A percentile compares a stretch with the other conserved stretches of the same genome.
These are phyloP conservation scores for Macrocystidia cucumis DNA, from an alignment of 1,284 basidiomycete genomes.

Conservation along the genomic window DNA sequence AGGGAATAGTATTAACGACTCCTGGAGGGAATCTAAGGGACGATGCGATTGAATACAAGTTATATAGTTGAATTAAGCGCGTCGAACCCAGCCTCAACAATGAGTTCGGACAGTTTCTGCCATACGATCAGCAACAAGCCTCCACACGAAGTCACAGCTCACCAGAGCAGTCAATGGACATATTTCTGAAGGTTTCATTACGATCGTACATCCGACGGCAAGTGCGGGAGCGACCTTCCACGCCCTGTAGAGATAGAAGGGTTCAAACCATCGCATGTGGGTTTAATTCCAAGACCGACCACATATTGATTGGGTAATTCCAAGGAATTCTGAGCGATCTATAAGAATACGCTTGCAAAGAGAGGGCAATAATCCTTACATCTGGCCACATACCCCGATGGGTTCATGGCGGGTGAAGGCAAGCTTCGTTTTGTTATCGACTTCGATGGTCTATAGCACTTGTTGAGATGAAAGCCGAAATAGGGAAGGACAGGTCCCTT, in stretches of 20 bases:
- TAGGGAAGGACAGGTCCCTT: constrained; percentile 9
- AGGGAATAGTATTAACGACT: constrained; percentile 86
- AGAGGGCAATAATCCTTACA: too few species aligned
- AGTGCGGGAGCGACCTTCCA: constrained; percentile 92
- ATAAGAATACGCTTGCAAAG: constrained; percentile 3
- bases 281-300: too few species aligned
- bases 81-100: constrained; percentile 70
- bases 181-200: constrained; percentile 90
- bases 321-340: constrained; percentile 64
- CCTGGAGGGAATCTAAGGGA: constrained; percentile 77
- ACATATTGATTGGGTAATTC: constrained; percentile 93
- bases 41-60: constrained; percentile 6
- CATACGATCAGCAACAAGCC: neutral
- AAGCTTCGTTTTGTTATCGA: constrained; percentile 73
- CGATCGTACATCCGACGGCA: constrained; percentile 81
- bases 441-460: constrained; percentile 59
- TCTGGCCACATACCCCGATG: constrained; percentile 89
- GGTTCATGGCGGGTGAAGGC: constrained; percentile 90
- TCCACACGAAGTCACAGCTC: constrained; percentile 16
- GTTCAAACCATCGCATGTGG: too few species aligned
- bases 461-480: neutral
- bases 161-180: constrained; percentile 87
- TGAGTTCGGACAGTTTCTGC: constrained; percentile 74
- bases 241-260: constrained; percentile 37
- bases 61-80: constrained; percentile 3